Percentiles rank a stretch among this genome's conserved stretches.
Evolutionary conservation across 2,329 filamentous ascomycete genomes (phyloP).

Genomic region (Dendrostoma leiphaemia): DNA sequence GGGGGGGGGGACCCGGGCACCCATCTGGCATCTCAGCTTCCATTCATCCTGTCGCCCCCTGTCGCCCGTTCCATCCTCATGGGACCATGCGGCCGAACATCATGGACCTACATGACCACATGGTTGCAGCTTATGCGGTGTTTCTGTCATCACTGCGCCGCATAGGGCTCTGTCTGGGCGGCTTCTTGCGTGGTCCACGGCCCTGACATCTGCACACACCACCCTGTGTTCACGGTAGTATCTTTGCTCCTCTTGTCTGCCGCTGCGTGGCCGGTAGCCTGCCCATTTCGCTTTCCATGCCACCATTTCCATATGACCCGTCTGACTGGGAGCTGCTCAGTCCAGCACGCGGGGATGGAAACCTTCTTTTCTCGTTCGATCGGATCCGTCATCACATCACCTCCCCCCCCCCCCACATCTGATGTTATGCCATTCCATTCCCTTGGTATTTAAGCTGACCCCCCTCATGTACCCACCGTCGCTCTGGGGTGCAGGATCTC

Average conservation of each 20-base stretch:
- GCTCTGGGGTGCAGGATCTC: constrained; percentile 8
- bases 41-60: neutral
- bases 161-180: neutral
- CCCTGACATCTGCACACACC: constrained; percentile 11
- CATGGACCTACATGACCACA: neutral
- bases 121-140: neutral
- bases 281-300: constrained; percentile 6
- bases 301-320: constrained; percentile 1
- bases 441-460: constrained; percentile 10
- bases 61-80: constrained; percentile 3
- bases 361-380: constrained; percentile 2
- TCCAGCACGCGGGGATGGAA: constrained; percentile 5
- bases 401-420: constrained; percentile 5
- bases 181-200: neutral
- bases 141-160: constrained; percentile 3
- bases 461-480: neutral
- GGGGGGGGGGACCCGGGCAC: neutral
- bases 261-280: neutral
- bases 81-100: neutral
- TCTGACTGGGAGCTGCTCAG: neutral
- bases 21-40: neutral
- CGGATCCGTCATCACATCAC: constrained; percentile 8
- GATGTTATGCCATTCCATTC: constrained; percentile 6
- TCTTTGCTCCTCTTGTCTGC: neutral
- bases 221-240: neutral